These are phyloP conservation scores for Pyrus hybrid DNA, from an alignment of 331 rosid species.

Conservation along the genomic window DNA sequence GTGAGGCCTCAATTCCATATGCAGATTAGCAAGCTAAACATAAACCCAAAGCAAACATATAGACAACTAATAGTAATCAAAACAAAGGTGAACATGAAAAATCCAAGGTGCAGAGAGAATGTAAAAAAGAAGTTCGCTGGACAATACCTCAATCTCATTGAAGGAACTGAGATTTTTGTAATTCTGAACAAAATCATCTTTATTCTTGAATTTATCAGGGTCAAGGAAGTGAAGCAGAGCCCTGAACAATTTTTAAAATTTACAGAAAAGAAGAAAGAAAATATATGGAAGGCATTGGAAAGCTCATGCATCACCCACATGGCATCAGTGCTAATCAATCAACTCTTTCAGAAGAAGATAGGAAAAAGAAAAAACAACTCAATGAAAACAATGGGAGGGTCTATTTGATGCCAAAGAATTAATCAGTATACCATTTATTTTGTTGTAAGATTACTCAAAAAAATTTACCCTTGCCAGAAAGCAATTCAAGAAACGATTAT, in stretches of 20 bases:
- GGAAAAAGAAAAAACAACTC: neutral
- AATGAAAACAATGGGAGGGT: neutral
- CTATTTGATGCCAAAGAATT: neutral
- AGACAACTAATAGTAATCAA: neutral
- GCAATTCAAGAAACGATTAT: neutral
- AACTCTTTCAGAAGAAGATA: neutral
- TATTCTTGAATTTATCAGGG: constrained; percentile 73
- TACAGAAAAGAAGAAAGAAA: neutral
- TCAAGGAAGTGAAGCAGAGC: constrained; percentile 98
- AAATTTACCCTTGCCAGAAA: neutral
- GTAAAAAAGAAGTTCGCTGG: neutral
- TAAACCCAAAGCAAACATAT: constrained; percentile 8
- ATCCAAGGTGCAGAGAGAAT: neutral
- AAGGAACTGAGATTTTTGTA: constrained; percentile 98
- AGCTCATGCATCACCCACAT: neutral
- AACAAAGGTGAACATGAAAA: neutral
- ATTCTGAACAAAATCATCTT: constrained; percentile 92
- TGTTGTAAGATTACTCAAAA: neutral
- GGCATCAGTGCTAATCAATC: neutral
- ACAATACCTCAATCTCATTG: constrained; percentile 83
- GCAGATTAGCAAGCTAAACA: constrained; percentile 93
- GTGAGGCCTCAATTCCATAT: constrained; percentile 97
- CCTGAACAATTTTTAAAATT: constrained; percentile 28
- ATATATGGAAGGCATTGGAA: neutral
- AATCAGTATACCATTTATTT: neutral